phyloP scores from a whole-genome alignment of 2,329 filamentous ascomycete genomes.

The Stachybotrys elegans region DNA sequence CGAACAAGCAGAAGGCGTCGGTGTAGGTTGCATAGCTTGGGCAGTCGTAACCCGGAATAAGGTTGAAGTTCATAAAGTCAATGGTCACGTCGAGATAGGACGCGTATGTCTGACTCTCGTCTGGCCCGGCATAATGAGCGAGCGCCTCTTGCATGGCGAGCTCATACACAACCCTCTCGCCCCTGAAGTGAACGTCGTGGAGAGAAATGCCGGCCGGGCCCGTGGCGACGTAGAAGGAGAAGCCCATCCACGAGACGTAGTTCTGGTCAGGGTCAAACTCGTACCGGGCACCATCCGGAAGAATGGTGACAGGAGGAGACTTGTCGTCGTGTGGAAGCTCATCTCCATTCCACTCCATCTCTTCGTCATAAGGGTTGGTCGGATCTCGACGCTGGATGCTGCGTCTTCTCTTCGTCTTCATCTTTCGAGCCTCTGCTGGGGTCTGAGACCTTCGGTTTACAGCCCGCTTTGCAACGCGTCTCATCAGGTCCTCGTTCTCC shows the following conservation, averaged over 20 bases:
- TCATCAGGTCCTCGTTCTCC: not conserved
- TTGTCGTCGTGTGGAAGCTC: conserved; percentile 20
- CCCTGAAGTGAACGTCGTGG: conserved; percentile 46
- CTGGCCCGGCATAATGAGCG: conserved; percentile 41
- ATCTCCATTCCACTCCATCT: conserved; percentile 8
- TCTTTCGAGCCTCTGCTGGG: not conserved
- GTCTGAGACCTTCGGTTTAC: no score
- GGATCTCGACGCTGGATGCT: conserved; percentile 38
- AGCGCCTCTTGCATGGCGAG: conserved; percentile 48
- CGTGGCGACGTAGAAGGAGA: conserved; percentile 45
- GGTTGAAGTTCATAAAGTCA: conserved; percentile 7
- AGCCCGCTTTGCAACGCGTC: not conserved
- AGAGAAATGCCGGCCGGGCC: conserved; percentile 41
- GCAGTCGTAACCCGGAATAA: conserved; percentile 47
- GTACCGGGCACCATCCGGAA: conserved; percentile 6
- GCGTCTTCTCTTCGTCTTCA: not conserved
- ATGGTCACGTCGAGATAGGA: conserved; percentile 32
- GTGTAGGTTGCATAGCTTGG: conserved; percentile 42
- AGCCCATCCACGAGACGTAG: conserved; percentile 19
- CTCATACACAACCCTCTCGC: conserved; percentile 47
- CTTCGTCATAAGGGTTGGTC: conserved; percentile 25
- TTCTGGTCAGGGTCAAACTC: conserved; percentile 11
- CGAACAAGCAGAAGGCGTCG: conserved; percentile 49
- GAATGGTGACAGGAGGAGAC: conserved; percentile 9
- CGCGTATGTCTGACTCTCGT: conserved; percentile 37